Percentiles rank a stretch among this genome's conserved stretches.
These are phyloP conservation scores for Diplodia corticola DNA, from an alignment of 2,329 filamentous ascomycete species.

Conservation along the genomic window DNA sequence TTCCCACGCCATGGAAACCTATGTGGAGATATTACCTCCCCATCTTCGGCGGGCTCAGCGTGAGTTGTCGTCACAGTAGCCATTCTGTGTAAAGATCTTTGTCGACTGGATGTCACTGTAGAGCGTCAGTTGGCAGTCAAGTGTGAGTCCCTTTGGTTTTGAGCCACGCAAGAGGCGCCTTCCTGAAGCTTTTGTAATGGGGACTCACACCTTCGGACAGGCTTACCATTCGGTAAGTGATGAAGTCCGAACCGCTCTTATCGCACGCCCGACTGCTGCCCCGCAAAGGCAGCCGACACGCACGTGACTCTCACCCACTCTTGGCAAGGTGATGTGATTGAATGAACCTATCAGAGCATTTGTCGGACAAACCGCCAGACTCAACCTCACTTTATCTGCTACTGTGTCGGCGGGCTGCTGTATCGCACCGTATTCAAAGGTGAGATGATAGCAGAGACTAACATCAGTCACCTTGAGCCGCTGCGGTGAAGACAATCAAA, in stretches of 20 bases:
- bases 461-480: no score
- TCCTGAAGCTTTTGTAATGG: background rate
- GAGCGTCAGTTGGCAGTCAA: background rate
- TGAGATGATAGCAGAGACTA: background rate
- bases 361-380: background rate
- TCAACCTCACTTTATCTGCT: background rate
- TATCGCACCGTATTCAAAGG: background rate
- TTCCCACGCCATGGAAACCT: no score
- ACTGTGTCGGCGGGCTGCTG: background rate
- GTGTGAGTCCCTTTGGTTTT: background rate
- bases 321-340: background rate
- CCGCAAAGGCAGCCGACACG: background rate
- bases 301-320: constrained; percentile 17
- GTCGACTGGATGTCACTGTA: background rate
- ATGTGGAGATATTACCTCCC: background rate
- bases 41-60: background rate
- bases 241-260: background rate
- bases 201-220: background rate
- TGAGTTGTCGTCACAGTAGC: constrained; percentile 3
- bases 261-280: background rate
- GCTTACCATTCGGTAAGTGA: background rate
- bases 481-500: no score
- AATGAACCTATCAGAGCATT: background rate
- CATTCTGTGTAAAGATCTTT: background rate
- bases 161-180: background rate